Conservation (phyloP, 345 rosid species). For the Dimocarpus longan region DNA sequence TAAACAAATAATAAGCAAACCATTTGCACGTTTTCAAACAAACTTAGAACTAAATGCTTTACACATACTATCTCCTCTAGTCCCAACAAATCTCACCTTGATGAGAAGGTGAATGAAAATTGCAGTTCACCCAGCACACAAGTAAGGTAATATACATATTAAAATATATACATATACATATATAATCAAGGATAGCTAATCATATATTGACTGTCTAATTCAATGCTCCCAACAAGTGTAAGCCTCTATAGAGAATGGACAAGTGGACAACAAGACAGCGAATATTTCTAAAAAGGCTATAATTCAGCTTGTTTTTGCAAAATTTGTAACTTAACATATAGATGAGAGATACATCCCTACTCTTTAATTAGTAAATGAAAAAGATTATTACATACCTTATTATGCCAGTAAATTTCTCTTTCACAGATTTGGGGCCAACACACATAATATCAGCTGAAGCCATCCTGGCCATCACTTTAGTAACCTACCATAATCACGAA, state of each 20-base stretch:
- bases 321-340: not conserved
- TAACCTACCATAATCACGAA: constrained; percentile 47
- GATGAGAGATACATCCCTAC: constrained; percentile 2
- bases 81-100: not conserved
- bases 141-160: too few species aligned
- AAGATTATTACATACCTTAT: constrained; percentile 52
- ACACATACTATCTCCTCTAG: not conserved
- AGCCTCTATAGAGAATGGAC: not conserved
- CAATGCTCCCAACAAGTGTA: not conserved
- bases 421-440: constrained; percentile 74
- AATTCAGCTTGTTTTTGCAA: not conserved
- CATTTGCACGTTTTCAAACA: not conserved
- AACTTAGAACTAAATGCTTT: not conserved
- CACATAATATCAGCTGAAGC: constrained; percentile 87
- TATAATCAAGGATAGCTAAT: not conserved
- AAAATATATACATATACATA: not conserved
- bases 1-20: not conserved
- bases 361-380: not conserved
- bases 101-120: not conserved
- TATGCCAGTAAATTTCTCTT: constrained; percentile 79
- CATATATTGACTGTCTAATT: not conserved
- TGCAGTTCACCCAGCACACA: constrained; percentile 1
- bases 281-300: not conserved
- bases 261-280: not conserved
- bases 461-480: constrained; percentile 81